Conservation (phyloP, 2,329 filamentous ascomycete genomes). For the Nigrospora oryzae region DNA sequence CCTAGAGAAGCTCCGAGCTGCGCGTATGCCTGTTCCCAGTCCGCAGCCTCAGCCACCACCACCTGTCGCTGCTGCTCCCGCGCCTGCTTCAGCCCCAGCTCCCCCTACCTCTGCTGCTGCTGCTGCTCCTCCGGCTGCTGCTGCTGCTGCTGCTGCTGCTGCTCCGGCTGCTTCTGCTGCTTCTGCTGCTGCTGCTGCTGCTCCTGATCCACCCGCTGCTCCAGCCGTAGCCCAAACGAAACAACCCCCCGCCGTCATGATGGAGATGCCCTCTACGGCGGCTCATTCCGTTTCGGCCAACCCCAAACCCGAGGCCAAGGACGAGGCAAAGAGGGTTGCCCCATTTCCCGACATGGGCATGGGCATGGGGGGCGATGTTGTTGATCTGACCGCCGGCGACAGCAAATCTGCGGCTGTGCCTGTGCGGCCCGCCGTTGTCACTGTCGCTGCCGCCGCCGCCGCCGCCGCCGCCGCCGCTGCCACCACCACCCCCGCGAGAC, state of each 20-base stretch:
- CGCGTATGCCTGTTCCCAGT: conserved; percentile 14
- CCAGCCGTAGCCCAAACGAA: conserved; percentile 9
- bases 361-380: conserved; percentile 25
- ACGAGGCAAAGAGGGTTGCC: conserved; percentile 36
- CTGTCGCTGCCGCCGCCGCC: not conserved
- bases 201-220: conserved; percentile 4
- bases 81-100: conserved; percentile 3
- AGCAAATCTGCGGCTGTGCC: conserved; percentile 7
- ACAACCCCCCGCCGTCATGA: conserved; percentile 18
- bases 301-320: conserved; percentile 21
- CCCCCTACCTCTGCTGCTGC: conserved; percentile 6
- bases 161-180: conserved; percentile 4
- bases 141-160: conserved; percentile 4
- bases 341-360: conserved; percentile 50
- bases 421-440: not conserved
- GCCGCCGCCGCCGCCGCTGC: not conserved
- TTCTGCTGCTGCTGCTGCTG: not conserved
- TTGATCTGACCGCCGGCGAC: conserved; percentile 16
- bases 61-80: conserved; percentile 3
- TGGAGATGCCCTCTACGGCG: conserved; percentile 24
- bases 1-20: conserved; percentile 30
- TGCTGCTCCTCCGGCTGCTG: not conserved
- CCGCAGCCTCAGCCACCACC: conserved; percentile 3
- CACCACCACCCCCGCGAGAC: conserved; percentile 11
- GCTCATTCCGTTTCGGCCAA: conserved; percentile 18